phyloP scores from a whole-genome alignment of 2,329 filamentous ascomycete genomes.

The Colletotrichum lupini region DNA sequence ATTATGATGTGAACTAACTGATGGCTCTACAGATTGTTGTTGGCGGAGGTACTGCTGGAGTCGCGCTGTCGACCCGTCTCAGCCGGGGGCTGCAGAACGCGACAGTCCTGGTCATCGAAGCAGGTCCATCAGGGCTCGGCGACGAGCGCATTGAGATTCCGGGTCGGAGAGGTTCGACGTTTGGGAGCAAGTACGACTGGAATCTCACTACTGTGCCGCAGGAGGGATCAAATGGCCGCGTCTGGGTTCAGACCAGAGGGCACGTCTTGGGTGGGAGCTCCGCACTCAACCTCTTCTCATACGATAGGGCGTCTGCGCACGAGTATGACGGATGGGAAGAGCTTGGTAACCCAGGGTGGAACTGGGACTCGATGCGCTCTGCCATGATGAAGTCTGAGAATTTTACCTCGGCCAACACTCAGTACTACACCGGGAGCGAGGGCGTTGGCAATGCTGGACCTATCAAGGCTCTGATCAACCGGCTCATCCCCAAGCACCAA shows the following conservation, averaged over 20 bases:
- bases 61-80: conserved; percentile 34
- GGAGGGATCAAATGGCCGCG: conserved; percentile 47
- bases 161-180: conserved; percentile 39
- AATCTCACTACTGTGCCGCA: conserved; percentile 53
- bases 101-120: conserved; percentile 44
- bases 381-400: conserved; percentile 44
- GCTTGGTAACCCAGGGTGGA: conserved; percentile 48
- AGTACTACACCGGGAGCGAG: conserved; percentile 25
- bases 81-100: conserved; percentile 36
- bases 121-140: conserved; percentile 39
- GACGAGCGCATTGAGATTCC: conserved; percentile 42
- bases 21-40: conserved; percentile 30
- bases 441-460: conserved; percentile 39
- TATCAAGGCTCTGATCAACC: conserved; percentile 48
- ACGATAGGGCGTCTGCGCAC: conserved; percentile 42
- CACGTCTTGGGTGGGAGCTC: conserved; percentile 58
- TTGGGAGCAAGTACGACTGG: conserved; percentile 45
- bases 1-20: not conserved
- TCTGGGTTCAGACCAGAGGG: conserved; percentile 52
- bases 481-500: conserved; percentile 54
- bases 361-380: conserved; percentile 48
- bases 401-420: conserved; percentile 38
- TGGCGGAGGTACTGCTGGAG: conserved; percentile 28
- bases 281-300: conserved; percentile 55
- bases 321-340: conserved; percentile 48